These are phyloP conservation scores for Termitomyces eurrhizus DNA, from an alignment of 768 basidiomycete genomes.

Conservation along the genomic window DNA sequence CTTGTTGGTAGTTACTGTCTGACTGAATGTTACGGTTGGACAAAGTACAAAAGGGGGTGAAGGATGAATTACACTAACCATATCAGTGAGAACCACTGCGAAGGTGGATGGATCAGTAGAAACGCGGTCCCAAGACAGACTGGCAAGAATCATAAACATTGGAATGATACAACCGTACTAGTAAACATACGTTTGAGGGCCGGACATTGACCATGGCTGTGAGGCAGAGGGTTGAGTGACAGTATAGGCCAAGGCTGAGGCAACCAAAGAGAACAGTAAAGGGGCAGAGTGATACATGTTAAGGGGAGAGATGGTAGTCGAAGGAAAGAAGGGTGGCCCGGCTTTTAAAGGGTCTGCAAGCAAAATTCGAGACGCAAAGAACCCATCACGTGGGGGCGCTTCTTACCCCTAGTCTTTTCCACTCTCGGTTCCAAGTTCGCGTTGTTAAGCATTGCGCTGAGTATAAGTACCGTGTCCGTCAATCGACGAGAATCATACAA, in stretches of 20 bases:
- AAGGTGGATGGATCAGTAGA: conserved; percentile 66
- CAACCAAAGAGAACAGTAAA: conserved; percentile 45
- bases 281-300: conserved; percentile 40
- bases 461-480: background rate
- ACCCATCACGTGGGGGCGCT: conserved; percentile 16
- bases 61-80: conserved; percentile 32
- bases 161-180: background rate
- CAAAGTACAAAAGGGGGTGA: background rate
- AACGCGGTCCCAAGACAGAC: conserved; percentile 62
- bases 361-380: conserved; percentile 13
- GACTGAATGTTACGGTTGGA: conserved; percentile 17
- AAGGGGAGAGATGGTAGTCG: conserved; percentile 2
- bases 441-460: background rate
- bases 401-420: conserved; percentile 4
- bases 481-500: conserved; percentile 9
- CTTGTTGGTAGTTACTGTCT: conserved; percentile 38
- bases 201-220: conserved; percentile 55
- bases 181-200: conserved; percentile 39
- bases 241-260: conserved; percentile 59
- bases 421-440: background rate
- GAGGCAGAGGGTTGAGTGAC: conserved; percentile 48
- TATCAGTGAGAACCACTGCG: conserved; percentile 62
- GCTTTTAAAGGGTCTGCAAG: conserved; percentile 20
- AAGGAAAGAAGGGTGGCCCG: conserved; percentile 10
- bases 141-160: conserved; percentile 18